These are phyloP conservation scores for Cystobasidium pallidum DNA, from an alignment of 1,284 basidiomycete genomes.

Conservation along the genomic window DNA sequence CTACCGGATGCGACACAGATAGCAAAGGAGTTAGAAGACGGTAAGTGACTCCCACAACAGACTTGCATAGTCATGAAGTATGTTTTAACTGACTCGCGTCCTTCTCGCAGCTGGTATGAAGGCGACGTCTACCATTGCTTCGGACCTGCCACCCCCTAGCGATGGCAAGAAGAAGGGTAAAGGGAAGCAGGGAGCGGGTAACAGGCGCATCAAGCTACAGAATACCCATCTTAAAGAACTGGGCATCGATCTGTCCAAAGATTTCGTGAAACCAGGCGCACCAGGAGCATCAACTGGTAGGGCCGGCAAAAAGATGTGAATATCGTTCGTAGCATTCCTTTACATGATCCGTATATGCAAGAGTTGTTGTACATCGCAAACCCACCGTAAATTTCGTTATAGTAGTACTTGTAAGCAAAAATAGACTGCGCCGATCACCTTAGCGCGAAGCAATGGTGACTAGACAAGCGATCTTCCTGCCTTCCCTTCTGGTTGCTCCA, in stretches of 20 bases:
- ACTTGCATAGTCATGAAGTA: neutral
- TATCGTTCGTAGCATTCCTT: neutral
- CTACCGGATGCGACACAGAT: constrained; percentile 83
- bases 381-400: neutral
- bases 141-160: constrained; percentile 28
- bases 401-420: neutral
- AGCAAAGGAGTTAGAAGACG: constrained; percentile 71
- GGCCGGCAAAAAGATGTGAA: constrained; percentile 25
- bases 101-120: constrained; percentile 41
- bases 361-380: constrained; percentile 4
- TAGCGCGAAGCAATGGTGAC: neutral
- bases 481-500: neutral
- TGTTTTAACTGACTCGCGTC: neutral
- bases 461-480: neutral
- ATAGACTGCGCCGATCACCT: constrained; percentile 2
- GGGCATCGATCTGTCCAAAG: constrained; percentile 78
- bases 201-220: constrained; percentile 77
- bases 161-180: constrained; percentile 67
- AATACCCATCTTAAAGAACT: constrained; percentile 76
- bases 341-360: neutral
- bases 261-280: constrained; percentile 38
- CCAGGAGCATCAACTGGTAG: neutral
- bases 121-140: constrained; percentile 44
- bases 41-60: constrained; percentile 55
- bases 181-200: constrained; percentile 70